Conservation (phyloP, 192 early-diverging fungal genomes). For the Backusella australiensis region DNA sequence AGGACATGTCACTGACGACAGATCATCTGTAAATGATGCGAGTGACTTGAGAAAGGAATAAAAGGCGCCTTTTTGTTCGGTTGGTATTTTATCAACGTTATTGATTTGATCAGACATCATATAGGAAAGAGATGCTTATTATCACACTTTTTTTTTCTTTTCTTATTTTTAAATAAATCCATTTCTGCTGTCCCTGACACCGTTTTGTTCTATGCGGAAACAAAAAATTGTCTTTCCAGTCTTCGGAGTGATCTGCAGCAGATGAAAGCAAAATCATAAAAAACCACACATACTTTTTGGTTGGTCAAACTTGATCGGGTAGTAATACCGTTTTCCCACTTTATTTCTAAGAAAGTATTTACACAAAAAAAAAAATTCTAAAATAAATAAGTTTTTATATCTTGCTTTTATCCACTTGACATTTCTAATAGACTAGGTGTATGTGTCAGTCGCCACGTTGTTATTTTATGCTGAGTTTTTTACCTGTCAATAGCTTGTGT, state of each 20-base stretch:
- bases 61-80: slow-evolving; percentile 58
- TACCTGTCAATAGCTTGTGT: slow-evolving; percentile 44
- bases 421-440: slow-evolving; percentile 4
- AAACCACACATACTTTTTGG: too few relatives aligned
- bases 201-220: not conserved
- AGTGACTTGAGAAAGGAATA: slow-evolving; percentile 64
- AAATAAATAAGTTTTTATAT: not conserved
- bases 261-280: not conserved
- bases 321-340: not conserved
- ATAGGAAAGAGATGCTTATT: not conserved
- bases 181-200: slow-evolving; percentile 1
- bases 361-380: not conserved
- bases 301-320: not conserved
- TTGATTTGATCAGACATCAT: slow-evolving; percentile 13
- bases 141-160: not conserved
- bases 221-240: not conserved
- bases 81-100: slow-evolving; percentile 42
- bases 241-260: not conserved
- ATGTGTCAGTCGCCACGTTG: too few relatives aligned
- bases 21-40: slow-evolving; percentile 71
- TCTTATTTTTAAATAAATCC: not conserved
- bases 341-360: not conserved
- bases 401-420: not conserved
- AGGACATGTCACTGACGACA: slow-evolving; percentile 72
- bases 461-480: not conserved